Percentiles rank a stretch among this genome's conserved stretches.
These are phyloP conservation scores for Sporothrix inflata DNA, from an alignment of 2,329 filamentous ascomycete genomes.

Conservation along the genomic window DNA sequence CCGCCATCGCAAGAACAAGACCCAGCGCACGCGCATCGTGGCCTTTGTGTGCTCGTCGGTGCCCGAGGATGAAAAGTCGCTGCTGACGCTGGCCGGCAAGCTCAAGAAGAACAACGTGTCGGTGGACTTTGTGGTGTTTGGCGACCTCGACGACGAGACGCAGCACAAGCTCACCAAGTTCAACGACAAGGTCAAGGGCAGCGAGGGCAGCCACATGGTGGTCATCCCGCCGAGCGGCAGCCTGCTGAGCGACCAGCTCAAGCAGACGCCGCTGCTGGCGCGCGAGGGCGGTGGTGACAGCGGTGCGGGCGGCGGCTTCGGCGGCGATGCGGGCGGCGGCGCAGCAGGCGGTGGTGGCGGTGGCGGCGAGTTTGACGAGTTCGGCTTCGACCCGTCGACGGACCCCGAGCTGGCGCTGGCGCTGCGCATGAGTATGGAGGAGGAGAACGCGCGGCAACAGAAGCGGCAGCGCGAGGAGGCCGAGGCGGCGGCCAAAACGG, in stretches of 20 bases:
- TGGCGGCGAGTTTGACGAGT: conserved; percentile 71
- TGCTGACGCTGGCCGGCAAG: conserved; percentile 89
- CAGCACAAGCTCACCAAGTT: conserved; percentile 93
- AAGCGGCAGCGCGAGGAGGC: conserved; percentile 79
- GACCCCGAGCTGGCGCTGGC: conserved; percentile 95
- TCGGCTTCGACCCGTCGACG: conserved; percentile 86
- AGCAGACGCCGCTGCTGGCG: conserved; percentile 85
- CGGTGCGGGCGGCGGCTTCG: conserved; percentile 59
- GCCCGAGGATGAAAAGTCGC: conserved; percentile 83
- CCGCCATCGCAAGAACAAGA: conserved; percentile 98
- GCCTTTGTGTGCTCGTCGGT: conserved; percentile 95
- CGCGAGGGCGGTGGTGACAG: conserved; percentile 72
- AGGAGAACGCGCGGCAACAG: conserved; percentile 92
- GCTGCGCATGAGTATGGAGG: conserved; percentile 95
- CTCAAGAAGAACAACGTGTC: conserved; percentile 98
- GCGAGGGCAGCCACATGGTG: conserved; percentile 87
- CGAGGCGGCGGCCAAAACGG: conserved; percentile 54
- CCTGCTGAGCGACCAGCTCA: conserved; percentile 87
- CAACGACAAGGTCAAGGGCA: conserved; percentile 88
- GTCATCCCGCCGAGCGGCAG: conserved; percentile 89
- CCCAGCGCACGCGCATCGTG: conserved; percentile 93
- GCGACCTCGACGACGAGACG: conserved; percentile 85
- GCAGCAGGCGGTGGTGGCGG: conserved; percentile 55
- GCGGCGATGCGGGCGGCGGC: conserved; percentile 57
- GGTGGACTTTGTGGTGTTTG: conserved; percentile 94